Percentiles rank a stretch among this genome's conserved stretches.
Conservation (phyloP, 495 filamentous ascomycete genomes). For the Cenococcum geophilum region DNA sequence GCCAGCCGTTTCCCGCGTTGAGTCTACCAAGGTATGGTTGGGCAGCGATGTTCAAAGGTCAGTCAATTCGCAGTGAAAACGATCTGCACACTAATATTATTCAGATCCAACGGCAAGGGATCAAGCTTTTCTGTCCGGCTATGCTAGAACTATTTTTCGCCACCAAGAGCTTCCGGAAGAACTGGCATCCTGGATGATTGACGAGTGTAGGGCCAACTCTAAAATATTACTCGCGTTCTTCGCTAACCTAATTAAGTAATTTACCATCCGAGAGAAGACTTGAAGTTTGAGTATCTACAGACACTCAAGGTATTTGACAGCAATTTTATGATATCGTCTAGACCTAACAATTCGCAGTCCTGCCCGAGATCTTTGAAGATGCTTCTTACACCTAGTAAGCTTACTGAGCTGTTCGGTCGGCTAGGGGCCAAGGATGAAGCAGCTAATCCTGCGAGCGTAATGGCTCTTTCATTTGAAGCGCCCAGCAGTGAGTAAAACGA, state of each 20-base stretch:
- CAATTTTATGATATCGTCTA: neutral
- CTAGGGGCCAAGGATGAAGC: neutral
- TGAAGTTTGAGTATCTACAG: slow-evolving; percentile 59
- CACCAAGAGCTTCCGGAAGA: slow-evolving; percentile 58
- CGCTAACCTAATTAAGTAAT: slow-evolving; percentile 41
- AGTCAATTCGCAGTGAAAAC: slow-evolving; percentile 9
- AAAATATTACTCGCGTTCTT: neutral
- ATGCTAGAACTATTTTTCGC: slow-evolving; percentile 53
- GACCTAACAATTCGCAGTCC: neutral
- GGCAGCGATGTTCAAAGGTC: slow-evolving; percentile 41
- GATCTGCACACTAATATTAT: slow-evolving; percentile 29
- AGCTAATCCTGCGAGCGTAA: neutral
- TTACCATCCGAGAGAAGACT: slow-evolving; percentile 51
- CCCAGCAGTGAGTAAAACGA: neutral
- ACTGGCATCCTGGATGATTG: slow-evolving; percentile 66
- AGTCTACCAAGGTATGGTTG: slow-evolving; percentile 14
- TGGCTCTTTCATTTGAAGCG: neutral
- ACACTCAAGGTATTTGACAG: neutral
- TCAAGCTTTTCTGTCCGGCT: slow-evolving; percentile 63
- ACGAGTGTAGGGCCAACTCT: slow-evolving; percentile 45
- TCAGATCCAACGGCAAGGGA: slow-evolving; percentile 48
- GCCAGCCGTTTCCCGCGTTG: slow-evolving; percentile 14
- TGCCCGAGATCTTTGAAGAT: neutral
- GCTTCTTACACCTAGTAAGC: neutral
- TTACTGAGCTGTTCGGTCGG: neutral